A percentile compares a stretch with the other conserved stretches of the same genome.
phyloP scores from a whole-genome alignment of 1,284 basidiomycete genomes.

The Fistulina hepatica region DNA sequence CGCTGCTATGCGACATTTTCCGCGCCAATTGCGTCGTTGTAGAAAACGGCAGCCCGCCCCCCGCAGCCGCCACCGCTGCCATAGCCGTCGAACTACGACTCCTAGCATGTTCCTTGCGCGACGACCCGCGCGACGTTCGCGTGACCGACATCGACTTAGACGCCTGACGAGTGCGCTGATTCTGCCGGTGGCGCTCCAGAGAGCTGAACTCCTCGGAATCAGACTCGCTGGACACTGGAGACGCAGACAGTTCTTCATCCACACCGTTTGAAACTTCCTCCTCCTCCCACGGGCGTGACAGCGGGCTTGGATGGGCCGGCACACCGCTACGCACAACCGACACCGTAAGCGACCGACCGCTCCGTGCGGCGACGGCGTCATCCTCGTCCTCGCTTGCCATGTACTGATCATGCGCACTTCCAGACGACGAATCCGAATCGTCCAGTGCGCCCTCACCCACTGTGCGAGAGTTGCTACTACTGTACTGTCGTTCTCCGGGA shows the following conservation, averaged over 20 bases:
- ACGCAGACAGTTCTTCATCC: slow-evolving; percentile 25
- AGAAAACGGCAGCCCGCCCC: not conserved
- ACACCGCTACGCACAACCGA: too few species aligned
- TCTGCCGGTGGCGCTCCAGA: not conserved
- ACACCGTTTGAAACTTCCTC: slow-evolving; percentile 33
- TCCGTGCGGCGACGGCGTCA: slow-evolving; percentile 24
- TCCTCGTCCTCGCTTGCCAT: slow-evolving; percentile 22
- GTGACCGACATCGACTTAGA: slow-evolving; percentile 17
- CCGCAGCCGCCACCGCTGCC: slow-evolving; percentile 29
- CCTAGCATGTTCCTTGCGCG: slow-evolving; percentile 29
- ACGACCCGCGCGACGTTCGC: slow-evolving; percentile 16
- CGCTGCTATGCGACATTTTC: slow-evolving; percentile 51
- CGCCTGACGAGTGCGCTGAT: not conserved
- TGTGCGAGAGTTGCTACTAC: slow-evolving; percentile 40
- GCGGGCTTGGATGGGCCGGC: slow-evolving; percentile 55
- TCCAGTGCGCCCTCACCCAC: slow-evolving; percentile 68
- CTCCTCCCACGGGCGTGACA: slow-evolving; percentile 47
- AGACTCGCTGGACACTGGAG: slow-evolving; percentile 12
- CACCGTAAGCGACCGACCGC: too few species aligned
- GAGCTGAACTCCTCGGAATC: slow-evolving; percentile 2
- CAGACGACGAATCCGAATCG: slow-evolving; percentile 49
- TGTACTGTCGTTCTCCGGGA: slow-evolving; percentile 22
- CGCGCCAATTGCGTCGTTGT: slow-evolving; percentile 29
- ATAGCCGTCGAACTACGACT: slow-evolving; percentile 49
- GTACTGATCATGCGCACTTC: slow-evolving; percentile 22